Percentiles rank a stretch among this genome's conserved stretches.
These are phyloP conservation scores for Mariannaea sp. DNA, from an alignment of 2,329 filamentous ascomycete species.

Conservation along the genomic window DNA sequence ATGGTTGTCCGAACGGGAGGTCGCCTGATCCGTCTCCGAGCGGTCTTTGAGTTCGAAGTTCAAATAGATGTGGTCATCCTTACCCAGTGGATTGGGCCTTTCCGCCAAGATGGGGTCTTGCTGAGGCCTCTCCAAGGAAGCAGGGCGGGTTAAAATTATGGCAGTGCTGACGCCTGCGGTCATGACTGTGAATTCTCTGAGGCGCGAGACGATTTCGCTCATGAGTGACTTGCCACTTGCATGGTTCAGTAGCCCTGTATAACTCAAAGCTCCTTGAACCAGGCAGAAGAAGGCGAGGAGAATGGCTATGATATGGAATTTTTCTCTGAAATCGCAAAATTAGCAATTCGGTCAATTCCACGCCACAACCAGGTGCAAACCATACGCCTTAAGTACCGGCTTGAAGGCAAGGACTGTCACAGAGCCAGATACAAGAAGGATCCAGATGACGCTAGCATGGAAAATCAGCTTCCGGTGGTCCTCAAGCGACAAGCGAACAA, in stretches of 20 bases:
- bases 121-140: not conserved
- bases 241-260: slow-evolving; percentile 1
- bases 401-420: slow-evolving; percentile 21
- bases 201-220: slow-evolving; percentile 15
- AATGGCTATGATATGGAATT: slow-evolving; percentile 20
- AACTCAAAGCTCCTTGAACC: slow-evolving; percentile 8
- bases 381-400: slow-evolving; percentile 29
- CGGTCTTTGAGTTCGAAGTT: not conserved
- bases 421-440: slow-evolving; percentile 22
- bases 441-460: slow-evolving; percentile 16
- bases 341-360: slow-evolving; percentile 18
- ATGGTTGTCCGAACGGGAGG: not conserved
- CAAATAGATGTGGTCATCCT: not conserved
- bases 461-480: slow-evolving; percentile 18
- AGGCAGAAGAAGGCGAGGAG: slow-evolving; percentile 16
- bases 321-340: slow-evolving; percentile 24
- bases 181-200: slow-evolving; percentile 18
- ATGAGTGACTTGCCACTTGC: slow-evolving; percentile 4
- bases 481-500: not conserved
- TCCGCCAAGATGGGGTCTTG: slow-evolving; percentile 14
- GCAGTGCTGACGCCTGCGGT: slow-evolving; percentile 15
- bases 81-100: not conserved
- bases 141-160: slow-evolving; percentile 14
- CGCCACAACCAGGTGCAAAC: slow-evolving; percentile 5
- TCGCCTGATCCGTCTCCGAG: not conserved